Conservation (phyloP, 2,329 filamentous ascomycete species). For the Sphaerulina vaccinii region DNA sequence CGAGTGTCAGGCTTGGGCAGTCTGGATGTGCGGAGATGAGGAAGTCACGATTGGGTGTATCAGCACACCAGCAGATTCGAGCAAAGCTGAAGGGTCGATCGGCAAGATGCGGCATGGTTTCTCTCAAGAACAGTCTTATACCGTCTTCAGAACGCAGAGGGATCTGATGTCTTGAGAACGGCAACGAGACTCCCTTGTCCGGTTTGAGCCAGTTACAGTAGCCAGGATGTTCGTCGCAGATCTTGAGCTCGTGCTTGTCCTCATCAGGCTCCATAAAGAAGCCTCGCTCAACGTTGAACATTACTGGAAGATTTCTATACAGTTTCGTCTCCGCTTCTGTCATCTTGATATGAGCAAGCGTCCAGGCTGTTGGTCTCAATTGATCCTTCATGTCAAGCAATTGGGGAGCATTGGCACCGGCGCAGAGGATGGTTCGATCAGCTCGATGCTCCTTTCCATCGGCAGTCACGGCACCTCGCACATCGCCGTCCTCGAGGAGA, state of each 20-base stretch:
- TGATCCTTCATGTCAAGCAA: conserved; percentile 54
- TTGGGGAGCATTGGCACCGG: conserved; percentile 49
- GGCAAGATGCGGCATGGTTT: neutral
- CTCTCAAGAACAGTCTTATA: neutral
- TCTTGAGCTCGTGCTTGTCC: conserved; percentile 48
- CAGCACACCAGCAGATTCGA: conserved; percentile 58
- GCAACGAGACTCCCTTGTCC: conserved; percentile 39
- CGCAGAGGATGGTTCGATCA: conserved; percentile 49
- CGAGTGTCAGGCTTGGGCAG: neutral
- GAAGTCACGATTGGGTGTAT: conserved; percentile 56
- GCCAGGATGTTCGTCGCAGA: conserved; percentile 58
- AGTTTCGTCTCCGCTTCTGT: conserved; percentile 22
- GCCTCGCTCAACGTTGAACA: conserved; percentile 50
- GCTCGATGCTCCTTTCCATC: conserved; percentile 46
- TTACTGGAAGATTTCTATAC: conserved; percentile 52
- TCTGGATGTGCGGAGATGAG: conserved; percentile 53
- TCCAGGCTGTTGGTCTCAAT: conserved; percentile 56
- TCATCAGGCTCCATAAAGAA: conserved; percentile 54
- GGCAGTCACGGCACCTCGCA: conserved; percentile 46
- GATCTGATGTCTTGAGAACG: conserved; percentile 33
- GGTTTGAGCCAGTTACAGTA: conserved; percentile 50
- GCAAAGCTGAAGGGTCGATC: conserved; percentile 50
- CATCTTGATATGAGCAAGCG: conserved; percentile 53
- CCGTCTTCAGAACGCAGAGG: neutral
- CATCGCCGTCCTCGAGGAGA: conserved; percentile 33